Percentiles rank a stretch among this genome's conserved stretches.
These are phyloP conservation scores for Trametes villosa DNA, from an alignment of 768 basidiomycete species.

Conservation along the genomic window DNA sequence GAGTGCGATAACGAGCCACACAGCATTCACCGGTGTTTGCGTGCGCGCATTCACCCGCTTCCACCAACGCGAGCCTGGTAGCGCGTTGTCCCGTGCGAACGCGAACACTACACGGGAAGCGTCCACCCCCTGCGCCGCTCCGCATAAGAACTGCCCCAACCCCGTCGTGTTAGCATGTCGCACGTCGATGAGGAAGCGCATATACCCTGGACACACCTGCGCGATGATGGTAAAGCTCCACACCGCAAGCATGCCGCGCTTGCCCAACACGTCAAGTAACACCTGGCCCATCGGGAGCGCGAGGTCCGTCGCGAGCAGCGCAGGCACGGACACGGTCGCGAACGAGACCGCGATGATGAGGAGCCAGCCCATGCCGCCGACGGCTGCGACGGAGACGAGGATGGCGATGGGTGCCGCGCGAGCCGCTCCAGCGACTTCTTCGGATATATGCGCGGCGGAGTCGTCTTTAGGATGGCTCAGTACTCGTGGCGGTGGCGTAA, in stretches of 20 bases:
- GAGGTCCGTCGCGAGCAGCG: slow-evolving; percentile 50
- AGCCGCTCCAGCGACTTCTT: slow-evolving; percentile 67
- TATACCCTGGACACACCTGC: slow-evolving; percentile 38
- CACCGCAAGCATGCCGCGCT: slow-evolving; percentile 69
- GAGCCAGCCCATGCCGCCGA: slow-evolving; percentile 65
- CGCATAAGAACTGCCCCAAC: slow-evolving; percentile 60
- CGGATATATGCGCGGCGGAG: slow-evolving; percentile 78
- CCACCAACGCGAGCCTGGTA: slow-evolving; percentile 74
- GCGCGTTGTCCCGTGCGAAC: slow-evolving; percentile 72
- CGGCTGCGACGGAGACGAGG: slow-evolving; percentile 60
- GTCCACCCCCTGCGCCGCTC: slow-evolving; percentile 74
- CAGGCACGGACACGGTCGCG: slow-evolving; percentile 57
- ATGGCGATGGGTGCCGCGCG: slow-evolving; percentile 72
- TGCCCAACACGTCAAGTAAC: slow-evolving; percentile 65
- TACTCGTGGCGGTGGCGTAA: neutral
- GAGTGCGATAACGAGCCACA: slow-evolving; percentile 68
- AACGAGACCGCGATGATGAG: slow-evolving; percentile 65
- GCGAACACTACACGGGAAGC: slow-evolving; percentile 78
- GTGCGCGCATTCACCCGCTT: slow-evolving; percentile 60
- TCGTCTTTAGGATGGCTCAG: slow-evolving; percentile 51
- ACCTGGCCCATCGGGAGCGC: slow-evolving; percentile 75
- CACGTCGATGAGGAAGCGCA: neutral
- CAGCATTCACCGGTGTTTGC: slow-evolving; percentile 75
- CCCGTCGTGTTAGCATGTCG: neutral
- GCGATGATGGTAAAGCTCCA: slow-evolving; percentile 75